Base-by-base conservation (phyloP, 1,284 basidiomycete genomes). In the Puccinia coronata region DNA sequence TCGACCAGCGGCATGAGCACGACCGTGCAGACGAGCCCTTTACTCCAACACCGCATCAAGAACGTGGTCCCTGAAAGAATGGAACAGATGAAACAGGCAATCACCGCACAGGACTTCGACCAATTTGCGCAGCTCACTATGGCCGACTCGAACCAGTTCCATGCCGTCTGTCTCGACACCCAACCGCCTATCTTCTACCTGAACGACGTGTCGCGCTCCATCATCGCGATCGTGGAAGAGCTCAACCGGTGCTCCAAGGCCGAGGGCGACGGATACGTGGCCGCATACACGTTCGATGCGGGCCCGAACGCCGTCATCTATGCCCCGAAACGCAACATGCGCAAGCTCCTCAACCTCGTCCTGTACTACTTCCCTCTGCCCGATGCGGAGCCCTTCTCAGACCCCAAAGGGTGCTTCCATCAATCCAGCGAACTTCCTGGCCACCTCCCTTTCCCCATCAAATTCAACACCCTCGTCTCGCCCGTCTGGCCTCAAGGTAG, bases 261-360 rank as follows among this genome's bases (percentile, higher is more conserved):
- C 65, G 87, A 87, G 12, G 91, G 91, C 0, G 88, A 90, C 1
- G 89, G 90, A 82, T 88, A 91, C 85, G 91, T 93, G 85, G 96
- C 93, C 0, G 96, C 96, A 51, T 99, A 99, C 88, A 99, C 97
- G 8, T 99, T 93, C 86, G 97, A 99, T 85, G 97, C 96, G 0
- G 96, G 96, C 53, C 97, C 97, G 47, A 99, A 99, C 87, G 96
- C 96, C 0, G 97, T 99, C 84, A 95, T 99, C 84, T 99, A 99
- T 87, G 90, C 95, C 0, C 90, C 91, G 28, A 89, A 92, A 85
- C 89, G 90, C 84, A 91, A 95, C 87, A 88, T 96, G 85, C 90
- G 90, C 83, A 90, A 91, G 87, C 92, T 98, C 83, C 88, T 95
- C 57, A 88, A 90, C 84, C 87, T 94, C 82, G 89, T 97, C 84